A percentile compares a stretch with the other conserved stretches of the same genome.
These are phyloP conservation scores for Thyridium curvatum DNA, from an alignment of 2,329 filamentous ascomycete genomes.

Conservation along the genomic window DNA sequence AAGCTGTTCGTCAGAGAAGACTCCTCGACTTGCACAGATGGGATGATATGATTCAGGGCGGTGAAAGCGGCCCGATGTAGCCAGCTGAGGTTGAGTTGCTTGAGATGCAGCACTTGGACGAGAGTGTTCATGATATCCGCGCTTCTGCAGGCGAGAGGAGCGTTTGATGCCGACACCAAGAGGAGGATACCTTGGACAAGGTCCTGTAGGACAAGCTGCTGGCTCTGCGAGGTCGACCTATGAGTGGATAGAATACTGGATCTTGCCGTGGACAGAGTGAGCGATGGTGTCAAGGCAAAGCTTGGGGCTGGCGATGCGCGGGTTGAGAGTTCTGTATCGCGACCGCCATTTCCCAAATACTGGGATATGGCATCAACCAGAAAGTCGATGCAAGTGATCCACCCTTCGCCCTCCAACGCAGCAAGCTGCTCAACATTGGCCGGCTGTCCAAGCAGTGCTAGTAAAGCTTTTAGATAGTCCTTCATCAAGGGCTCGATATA, in stretches of 20 bases:
- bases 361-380: slow-evolving; percentile 56
- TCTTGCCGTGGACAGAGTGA: slow-evolving; percentile 21
- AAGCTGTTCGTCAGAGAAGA: slow-evolving; percentile 54
- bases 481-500: slow-evolving; percentile 64
- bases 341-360: slow-evolving; percentile 37
- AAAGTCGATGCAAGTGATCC: slow-evolving; percentile 66
- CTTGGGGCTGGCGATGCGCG: slow-evolving; percentile 42
- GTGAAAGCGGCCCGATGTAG: slow-evolving; percentile 69
- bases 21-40: slow-evolving; percentile 61
- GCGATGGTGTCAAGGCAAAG: slow-evolving; percentile 18
- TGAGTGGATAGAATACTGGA: slow-evolving; percentile 16
- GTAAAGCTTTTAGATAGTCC: slow-evolving; percentile 74
- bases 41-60: slow-evolving; percentile 66
- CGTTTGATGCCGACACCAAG: slow-evolving; percentile 60
- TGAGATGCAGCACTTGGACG: slow-evolving; percentile 55
- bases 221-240: slow-evolving; percentile 16
- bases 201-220: slow-evolving; percentile 35
- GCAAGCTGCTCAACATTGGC: slow-evolving; percentile 77
- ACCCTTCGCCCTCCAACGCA: slow-evolving; percentile 47
- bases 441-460: slow-evolving; percentile 62
- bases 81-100: slow-evolving; percentile 50
- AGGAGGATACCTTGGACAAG: slow-evolving; percentile 60
- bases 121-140: slow-evolving; percentile 49
- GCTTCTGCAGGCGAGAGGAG: slow-evolving; percentile 53
- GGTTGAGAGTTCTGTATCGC: slow-evolving; percentile 19